phyloP scores from a whole-genome alignment of 805 yeast genomes.

The Huiozyma sinensis region DNA sequence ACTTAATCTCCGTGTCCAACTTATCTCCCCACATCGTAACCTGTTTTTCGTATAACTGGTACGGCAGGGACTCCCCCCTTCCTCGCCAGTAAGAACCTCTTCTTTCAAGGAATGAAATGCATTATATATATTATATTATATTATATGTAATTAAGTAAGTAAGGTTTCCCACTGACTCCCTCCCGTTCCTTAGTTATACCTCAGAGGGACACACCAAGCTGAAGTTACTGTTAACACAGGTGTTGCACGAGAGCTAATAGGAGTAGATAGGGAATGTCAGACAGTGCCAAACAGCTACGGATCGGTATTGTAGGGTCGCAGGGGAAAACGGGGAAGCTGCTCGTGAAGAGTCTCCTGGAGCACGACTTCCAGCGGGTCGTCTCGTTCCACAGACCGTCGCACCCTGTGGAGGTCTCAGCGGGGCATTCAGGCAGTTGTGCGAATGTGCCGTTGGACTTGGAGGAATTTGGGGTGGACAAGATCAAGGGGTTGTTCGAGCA shows the following conservation, averaged over 20 bases:
- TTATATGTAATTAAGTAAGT: too few relatives aligned
- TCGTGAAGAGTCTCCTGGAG: conserved; percentile 21
- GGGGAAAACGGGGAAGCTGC: conserved; percentile 43
- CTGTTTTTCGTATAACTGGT: too few relatives aligned
- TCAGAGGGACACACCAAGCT: neutral
- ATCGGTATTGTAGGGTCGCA: conserved; percentile 44
- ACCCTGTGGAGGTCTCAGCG: neutral
- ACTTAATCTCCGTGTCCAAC: too few relatives aligned
- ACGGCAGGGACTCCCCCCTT: neutral
- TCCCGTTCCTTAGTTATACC: neutral
- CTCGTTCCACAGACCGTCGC: neutral
- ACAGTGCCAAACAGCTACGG: neutral
- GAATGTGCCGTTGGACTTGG: neutral
- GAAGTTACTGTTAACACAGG: conserved; percentile 2
- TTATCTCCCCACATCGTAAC: too few relatives aligned
- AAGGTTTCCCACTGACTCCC: neutral
- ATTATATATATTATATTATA: too few relatives aligned
- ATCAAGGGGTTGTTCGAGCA: conserved; percentile 30
- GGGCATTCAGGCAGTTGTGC: too few relatives aligned
- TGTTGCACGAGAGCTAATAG: neutral
- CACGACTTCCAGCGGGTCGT: conserved; percentile 1
- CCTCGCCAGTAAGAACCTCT: conserved; percentile 3
- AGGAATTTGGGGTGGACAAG: neutral
- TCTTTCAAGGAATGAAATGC: neutral
- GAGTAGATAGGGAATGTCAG: neutral